Evolutionary conservation across 2,329 filamentous ascomycete genomes (phyloP).

Genomic region (Penicillium sclerotigenum): DNA sequence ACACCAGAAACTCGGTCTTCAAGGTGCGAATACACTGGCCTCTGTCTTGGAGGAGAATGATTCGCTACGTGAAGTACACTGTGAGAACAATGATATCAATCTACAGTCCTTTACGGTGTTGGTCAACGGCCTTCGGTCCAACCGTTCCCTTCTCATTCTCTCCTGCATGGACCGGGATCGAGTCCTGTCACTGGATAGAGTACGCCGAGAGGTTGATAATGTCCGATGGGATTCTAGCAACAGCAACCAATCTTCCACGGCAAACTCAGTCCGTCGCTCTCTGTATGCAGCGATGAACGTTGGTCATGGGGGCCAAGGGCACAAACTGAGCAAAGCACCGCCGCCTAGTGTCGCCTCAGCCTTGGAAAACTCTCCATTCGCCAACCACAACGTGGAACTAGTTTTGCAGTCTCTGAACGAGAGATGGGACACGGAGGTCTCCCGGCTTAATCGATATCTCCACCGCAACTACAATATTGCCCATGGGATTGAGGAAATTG

Average conservation of each 20-base stretch:
- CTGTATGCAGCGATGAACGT: constrained; percentile 41
- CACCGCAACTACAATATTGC: constrained; percentile 46
- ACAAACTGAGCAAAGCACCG: constrained; percentile 34
- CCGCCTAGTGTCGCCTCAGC: constrained; percentile 20
- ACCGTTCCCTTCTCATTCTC: constrained; percentile 60
- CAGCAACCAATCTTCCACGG: constrained; percentile 30
- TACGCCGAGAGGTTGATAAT: constrained; percentile 55
- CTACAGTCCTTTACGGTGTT: constrained; percentile 67
- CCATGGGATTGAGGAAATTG: constrained; percentile 31
- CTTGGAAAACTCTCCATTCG: constrained; percentile 24
- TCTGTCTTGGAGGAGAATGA: constrained; percentile 65
- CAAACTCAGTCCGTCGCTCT: constrained; percentile 44
- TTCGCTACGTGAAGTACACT: constrained; percentile 63
- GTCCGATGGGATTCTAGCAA: constrained; percentile 43
- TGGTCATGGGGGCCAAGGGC: constrained; percentile 27
- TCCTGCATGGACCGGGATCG: constrained; percentile 63
- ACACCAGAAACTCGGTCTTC: constrained; percentile 65
- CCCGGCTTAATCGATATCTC: constrained; percentile 44
- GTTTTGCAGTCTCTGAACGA: constrained; percentile 42
- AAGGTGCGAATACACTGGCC: constrained; percentile 66
- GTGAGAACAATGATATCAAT: constrained; percentile 69
- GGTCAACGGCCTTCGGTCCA: constrained; percentile 65
- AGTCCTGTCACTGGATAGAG: constrained; percentile 58
- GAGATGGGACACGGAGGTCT: constrained; percentile 47
- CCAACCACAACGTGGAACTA: constrained; percentile 41